Evolutionary conservation across 768 basidiomycete species (phyloP).

Genomic region (Trametes maxima): DNA sequence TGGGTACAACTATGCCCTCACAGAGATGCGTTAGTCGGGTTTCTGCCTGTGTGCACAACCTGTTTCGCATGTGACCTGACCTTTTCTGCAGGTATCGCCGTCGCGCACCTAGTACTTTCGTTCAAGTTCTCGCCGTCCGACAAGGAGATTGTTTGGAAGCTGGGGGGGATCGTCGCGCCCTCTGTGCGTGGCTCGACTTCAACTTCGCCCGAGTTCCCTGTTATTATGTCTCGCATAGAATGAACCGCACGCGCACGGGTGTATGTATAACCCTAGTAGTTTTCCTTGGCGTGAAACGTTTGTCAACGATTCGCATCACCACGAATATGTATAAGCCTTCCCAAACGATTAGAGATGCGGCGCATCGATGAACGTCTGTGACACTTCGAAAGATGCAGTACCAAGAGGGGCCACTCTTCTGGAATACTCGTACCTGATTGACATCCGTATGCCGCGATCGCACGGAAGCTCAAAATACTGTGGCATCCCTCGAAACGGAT

Average conservation of each 20-base stretch:
- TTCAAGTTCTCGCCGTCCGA: slow-evolving; percentile 9
- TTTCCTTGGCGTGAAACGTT: too few relatives aligned
- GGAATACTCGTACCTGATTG: too few relatives aligned
- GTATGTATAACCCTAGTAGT: not conserved
- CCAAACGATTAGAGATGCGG: too few relatives aligned
- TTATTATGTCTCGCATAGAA: not conserved
- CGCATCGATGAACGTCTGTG: too few relatives aligned
- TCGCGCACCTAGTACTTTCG: slow-evolving; percentile 4
- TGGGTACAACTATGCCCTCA: slow-evolving; percentile 11
- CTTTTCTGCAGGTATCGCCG: not conserved
- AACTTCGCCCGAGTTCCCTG: slow-evolving; percentile 5
- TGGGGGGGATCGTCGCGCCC: slow-evolving; percentile 14
- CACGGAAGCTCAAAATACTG: too few relatives aligned
- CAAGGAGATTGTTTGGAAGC: slow-evolving; percentile 15
- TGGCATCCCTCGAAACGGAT: too few relatives aligned
- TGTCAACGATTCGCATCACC: too few relatives aligned
- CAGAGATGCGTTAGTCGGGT: slow-evolving; percentile 4
- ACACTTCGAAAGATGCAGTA: too few relatives aligned
- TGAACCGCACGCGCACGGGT: too few relatives aligned
- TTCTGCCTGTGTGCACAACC: not conserved
- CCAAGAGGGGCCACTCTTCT: too few relatives aligned
- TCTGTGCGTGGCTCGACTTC: slow-evolving; percentile 2
- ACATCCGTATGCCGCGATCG: too few relatives aligned
- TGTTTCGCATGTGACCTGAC: not conserved
- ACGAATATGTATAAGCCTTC: too few relatives aligned